Percentiles rank a stretch among this genome's conserved stretches.
phyloP scores from a whole-genome alignment of 768 basidiomycete species.

The Lactifluus volemus region DNA sequence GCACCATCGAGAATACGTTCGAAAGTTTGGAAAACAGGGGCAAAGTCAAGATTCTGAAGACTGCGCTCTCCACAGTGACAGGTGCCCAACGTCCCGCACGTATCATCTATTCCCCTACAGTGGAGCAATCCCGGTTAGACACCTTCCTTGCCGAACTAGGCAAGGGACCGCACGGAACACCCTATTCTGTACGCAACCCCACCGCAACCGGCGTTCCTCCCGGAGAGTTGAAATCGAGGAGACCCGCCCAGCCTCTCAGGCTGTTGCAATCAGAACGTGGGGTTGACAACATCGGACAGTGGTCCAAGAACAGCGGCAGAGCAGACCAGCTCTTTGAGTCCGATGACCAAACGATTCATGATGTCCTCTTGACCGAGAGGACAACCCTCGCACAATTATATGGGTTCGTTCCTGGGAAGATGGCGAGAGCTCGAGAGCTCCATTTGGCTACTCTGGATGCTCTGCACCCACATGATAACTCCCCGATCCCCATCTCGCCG shows the following conservation, averaged over 20 bases:
- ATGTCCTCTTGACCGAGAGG: conserved; percentile 59
- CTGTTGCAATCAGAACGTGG: conserved; percentile 40
- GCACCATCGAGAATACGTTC: conserved; percentile 55
- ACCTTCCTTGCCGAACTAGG: conserved; percentile 50
- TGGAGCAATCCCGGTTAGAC: conserved; percentile 44
- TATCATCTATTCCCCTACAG: conserved; percentile 57
- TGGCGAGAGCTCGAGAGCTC: conserved; percentile 52
- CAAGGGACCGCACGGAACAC: conserved; percentile 24
- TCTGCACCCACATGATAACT: conserved; percentile 34
- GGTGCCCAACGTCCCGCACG: conserved; percentile 50
- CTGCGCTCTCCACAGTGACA: conserved; percentile 48
- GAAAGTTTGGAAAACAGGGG: conserved; percentile 55
- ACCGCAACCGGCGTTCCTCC: conserved; percentile 22
- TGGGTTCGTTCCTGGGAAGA: conserved; percentile 64
- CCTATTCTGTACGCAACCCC: conserved; percentile 33
- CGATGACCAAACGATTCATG: conserved; percentile 47
- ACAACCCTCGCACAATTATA: conserved; percentile 65
- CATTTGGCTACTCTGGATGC: conserved; percentile 47
- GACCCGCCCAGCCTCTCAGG: conserved; percentile 26
- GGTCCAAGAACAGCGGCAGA: conserved; percentile 36
- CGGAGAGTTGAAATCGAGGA: conserved; percentile 2
- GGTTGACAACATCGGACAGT: conserved; percentile 33
- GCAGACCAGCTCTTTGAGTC: conserved; percentile 45
- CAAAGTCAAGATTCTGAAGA: conserved; percentile 62
- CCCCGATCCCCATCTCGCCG: conserved; percentile 40